Conservation (phyloP, 441 rosid species). For the Gossypium schwendimanii region DNA sequence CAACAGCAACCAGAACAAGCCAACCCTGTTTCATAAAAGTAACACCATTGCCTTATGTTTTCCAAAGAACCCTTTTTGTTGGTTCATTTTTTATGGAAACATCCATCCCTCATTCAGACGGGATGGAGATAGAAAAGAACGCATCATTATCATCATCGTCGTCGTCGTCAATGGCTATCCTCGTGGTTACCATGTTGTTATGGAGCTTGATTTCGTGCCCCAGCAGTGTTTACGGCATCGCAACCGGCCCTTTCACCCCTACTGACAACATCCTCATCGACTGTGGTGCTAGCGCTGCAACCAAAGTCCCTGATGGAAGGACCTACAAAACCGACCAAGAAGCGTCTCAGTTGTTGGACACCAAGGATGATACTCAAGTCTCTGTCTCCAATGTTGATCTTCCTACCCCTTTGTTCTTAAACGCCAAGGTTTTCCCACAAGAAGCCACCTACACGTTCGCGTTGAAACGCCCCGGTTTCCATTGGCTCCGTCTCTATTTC, state of each 20-base stretch:
- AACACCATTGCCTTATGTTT: not conserved
- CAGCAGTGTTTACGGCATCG: constrained; percentile 15
- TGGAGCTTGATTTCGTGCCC: constrained; percentile 14
- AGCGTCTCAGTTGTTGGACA: constrained; percentile 33
- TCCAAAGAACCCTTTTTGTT: not conserved
- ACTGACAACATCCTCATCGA: constrained; percentile 55
- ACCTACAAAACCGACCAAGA: constrained; percentile 58
- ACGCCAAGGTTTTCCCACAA: constrained; percentile 55
- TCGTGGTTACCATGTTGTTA: constrained; percentile 28
- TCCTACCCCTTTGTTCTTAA: constrained; percentile 49
- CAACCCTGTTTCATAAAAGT: not conserved
- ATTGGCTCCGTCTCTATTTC: constrained; percentile 76
- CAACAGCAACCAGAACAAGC: not conserved
- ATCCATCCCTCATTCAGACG: constrained; percentile 41
- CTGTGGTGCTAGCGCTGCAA: constrained; percentile 48
- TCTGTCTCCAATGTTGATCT: constrained; percentile 45
- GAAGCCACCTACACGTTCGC: constrained; percentile 50
- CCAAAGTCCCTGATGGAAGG: constrained; percentile 51
- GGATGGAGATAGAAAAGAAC: constrained; percentile 69
- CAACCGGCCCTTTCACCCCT: constrained; percentile 28
- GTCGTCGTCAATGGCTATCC: constrained; percentile 30
- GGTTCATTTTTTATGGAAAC: not conserved
- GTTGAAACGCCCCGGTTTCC: constrained; percentile 54
- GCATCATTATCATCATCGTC: constrained; percentile 9
- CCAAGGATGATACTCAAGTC: constrained; percentile 45